These are phyloP conservation scores for Trichosporon coremiiforme DNA, from an alignment of 1,284 basidiomycete species.

Conservation along the genomic window DNA sequence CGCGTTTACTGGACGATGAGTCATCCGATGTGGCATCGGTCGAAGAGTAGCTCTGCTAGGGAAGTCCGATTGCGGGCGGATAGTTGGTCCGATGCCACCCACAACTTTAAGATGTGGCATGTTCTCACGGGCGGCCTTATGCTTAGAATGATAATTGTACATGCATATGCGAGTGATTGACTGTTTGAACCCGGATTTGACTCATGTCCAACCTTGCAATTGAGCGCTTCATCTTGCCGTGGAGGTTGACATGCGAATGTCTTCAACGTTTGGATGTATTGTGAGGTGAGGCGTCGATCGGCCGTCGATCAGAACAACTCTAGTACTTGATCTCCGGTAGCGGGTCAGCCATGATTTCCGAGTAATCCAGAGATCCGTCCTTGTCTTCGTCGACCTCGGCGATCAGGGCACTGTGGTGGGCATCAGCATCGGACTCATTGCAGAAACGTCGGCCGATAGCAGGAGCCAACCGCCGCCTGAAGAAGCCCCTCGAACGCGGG, in stretches of 20 bases:
- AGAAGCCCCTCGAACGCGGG: background rate
- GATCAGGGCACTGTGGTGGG: conserved; percentile 69
- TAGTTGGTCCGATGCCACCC: background rate
- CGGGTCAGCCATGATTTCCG: conserved; percentile 82
- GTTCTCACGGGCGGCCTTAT: background rate
- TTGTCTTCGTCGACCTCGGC: conserved; percentile 86
- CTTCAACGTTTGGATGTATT: background rate
- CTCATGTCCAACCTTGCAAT: conserved; percentile 34
- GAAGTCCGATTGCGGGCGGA: background rate
- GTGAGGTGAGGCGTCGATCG: background rate
- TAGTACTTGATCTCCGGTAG: conserved; percentile 48
- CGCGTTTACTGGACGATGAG: background rate
- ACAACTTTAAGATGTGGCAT: background rate
- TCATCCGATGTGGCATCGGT: background rate
- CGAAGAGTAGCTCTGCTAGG: background rate
- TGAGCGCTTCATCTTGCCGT: conserved; percentile 53
- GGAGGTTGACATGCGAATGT: background rate
- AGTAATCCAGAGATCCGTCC: conserved; percentile 77
- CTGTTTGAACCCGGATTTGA: background rate
- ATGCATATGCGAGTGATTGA: conserved; percentile 12
- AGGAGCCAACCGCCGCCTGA: background rate
- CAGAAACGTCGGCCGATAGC: background rate
- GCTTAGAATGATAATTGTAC: conserved; percentile 9
- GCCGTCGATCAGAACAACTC: background rate
- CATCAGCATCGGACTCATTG: conserved; percentile 9